Percentiles rank a stretch among this genome's conserved stretches.
Conservation (phyloP, 768 basidiomycete genomes). For the Xerocomus potaroensis region DNA sequence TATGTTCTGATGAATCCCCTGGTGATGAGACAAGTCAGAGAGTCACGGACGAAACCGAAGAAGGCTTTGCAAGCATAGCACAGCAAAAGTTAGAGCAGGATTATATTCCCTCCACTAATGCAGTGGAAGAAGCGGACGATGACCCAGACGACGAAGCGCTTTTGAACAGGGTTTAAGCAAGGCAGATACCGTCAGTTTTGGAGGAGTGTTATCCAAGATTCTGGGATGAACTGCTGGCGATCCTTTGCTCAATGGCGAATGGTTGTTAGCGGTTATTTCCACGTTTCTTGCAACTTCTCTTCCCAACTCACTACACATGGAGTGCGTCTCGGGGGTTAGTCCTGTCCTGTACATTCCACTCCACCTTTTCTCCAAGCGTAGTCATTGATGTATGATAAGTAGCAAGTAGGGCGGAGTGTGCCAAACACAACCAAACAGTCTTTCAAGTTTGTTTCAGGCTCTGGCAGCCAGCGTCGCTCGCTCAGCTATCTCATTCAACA, state of each 20-base stretch:
- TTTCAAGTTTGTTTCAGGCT: no score
- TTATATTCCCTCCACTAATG: conserved; percentile 9
- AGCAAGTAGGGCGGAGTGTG: not conserved
- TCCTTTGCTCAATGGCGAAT: conserved; percentile 29
- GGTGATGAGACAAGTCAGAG: conserved; percentile 18
- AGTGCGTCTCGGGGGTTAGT: not conserved
- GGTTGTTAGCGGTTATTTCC: conserved; percentile 32
- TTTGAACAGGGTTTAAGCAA: conserved; percentile 4
- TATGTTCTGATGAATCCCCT: conserved; percentile 16
- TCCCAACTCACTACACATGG: conserved; percentile 4
- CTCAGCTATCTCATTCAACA: not conserved
- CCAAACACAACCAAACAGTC: conserved; percentile 24
- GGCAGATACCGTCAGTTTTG: not conserved
- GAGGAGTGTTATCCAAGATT: conserved; percentile 14
- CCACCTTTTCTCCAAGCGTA: not conserved
- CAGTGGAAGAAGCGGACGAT: conserved; percentile 16
- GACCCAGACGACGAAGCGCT: conserved; percentile 16
- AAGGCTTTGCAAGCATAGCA: conserved; percentile 46
- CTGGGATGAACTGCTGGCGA: conserved; percentile 32
- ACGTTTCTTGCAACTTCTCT: conserved; percentile 14
- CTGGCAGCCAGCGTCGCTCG: no score
- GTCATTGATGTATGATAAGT: no score
- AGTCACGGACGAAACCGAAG: conserved; percentile 43
- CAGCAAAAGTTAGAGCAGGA: conserved; percentile 30
- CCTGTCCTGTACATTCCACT: no score